phyloP scores from a whole-genome alignment of 176 grass and related monocot genomes.

The Elymus sibiricus region DNA sequence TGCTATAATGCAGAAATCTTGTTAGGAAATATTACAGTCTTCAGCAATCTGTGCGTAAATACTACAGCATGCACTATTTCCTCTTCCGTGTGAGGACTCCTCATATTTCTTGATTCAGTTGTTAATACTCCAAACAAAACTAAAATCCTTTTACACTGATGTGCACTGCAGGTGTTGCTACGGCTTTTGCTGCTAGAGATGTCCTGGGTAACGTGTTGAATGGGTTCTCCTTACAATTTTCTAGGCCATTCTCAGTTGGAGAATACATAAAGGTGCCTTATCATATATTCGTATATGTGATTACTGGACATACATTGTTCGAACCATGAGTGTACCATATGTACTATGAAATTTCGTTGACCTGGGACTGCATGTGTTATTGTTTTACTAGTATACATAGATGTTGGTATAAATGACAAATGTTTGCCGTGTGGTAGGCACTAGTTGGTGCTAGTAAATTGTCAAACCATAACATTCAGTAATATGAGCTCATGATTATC shows the following conservation, averaged over 20 bases:
- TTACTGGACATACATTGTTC: not conserved
- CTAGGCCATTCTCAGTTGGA: slow-evolving; percentile 70
- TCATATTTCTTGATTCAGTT: slow-evolving; percentile 7
- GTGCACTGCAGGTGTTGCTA: slow-evolving; percentile 74
- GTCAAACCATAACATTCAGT: not conserved
- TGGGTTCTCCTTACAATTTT: slow-evolving; percentile 91
- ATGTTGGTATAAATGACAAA: slow-evolving; percentile 10
- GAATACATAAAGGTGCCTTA: slow-evolving; percentile 87
- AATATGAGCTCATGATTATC: not conserved
- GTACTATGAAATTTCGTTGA: not conserved
- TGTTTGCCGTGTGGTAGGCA: not conserved
- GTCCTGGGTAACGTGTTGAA: slow-evolving; percentile 92
- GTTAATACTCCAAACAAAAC: slow-evolving; percentile 7
- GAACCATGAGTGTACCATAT: not conserved
- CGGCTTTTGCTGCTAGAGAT: slow-evolving; percentile 99
- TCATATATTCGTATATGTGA: not conserved
- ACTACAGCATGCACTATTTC: not conserved
- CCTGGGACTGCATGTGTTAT: not conserved
- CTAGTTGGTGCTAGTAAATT: not conserved
- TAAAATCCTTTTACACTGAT: not conserved
- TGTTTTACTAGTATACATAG: not conserved
- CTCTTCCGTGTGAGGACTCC: not conserved
- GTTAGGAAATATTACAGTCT: not conserved
- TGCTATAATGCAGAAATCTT: not conserved
- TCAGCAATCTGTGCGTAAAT: slow-evolving; percentile 11